Evolutionary conservation across 371 early-diverging fungal genomes (phyloP).

Genomic region (Syncephalastrum racemosum): DNA sequence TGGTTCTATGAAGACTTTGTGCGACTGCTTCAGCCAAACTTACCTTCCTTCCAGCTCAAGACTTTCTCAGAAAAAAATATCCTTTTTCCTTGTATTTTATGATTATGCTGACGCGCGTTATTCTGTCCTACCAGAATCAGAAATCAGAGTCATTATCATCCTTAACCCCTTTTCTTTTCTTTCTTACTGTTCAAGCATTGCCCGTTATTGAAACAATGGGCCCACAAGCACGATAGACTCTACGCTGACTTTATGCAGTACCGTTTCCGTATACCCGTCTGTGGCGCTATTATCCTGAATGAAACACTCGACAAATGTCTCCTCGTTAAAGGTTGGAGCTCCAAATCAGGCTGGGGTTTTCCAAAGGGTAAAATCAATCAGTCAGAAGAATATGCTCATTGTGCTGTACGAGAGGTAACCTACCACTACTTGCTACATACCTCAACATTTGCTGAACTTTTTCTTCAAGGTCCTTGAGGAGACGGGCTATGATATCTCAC

Average conservation of each 20-base stretch:
- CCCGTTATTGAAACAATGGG: slow-evolving; percentile 86
- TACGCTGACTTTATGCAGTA: slow-evolving; percentile 94
- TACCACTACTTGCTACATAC: neutral
- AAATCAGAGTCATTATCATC: neutral
- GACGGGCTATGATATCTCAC: slow-evolving; percentile 91
- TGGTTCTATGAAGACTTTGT: slow-evolving; percentile 99
- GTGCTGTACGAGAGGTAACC: slow-evolving; percentile 90
- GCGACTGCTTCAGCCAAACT: slow-evolving; percentile 74
- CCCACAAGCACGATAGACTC: slow-evolving; percentile 82
- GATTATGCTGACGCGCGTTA: slow-evolving; percentile 2
- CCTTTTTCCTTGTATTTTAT: slow-evolving; percentile 32
- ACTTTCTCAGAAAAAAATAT: slow-evolving; percentile 77
- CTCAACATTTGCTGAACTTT: neutral
- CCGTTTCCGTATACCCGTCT: slow-evolving; percentile 97
- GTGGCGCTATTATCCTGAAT: slow-evolving; percentile 98
- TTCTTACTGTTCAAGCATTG: slow-evolving; percentile 79
- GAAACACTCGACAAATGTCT: slow-evolving; percentile 80
- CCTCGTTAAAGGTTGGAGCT: slow-evolving; percentile 91
- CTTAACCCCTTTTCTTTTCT: slow-evolving; percentile 23
- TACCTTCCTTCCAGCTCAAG: slow-evolving; percentile 82
- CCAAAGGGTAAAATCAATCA: slow-evolving; percentile 99
- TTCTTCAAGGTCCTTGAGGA: slow-evolving; percentile 85
- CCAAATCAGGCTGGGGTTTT: slow-evolving; percentile 92
- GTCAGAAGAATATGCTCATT: slow-evolving; percentile 87
- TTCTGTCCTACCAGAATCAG: neutral